phyloP scores from a whole-genome alignment of 208 protist species.

The Wallacemonas sp. region DNA sequence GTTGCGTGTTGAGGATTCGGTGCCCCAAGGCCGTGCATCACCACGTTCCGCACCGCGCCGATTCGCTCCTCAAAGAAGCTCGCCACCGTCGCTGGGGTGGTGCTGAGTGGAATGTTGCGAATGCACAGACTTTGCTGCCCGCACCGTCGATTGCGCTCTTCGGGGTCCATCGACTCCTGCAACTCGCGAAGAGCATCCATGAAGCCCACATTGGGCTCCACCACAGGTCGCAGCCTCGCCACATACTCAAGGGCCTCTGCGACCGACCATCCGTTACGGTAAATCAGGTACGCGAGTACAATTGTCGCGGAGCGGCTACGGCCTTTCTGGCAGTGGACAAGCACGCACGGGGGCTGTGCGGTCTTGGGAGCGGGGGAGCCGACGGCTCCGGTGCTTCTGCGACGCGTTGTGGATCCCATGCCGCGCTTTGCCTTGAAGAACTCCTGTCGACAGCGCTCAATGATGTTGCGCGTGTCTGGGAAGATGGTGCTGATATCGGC shows the following conservation, averaged over 20 bases:
- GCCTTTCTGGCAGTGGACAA: conserved; percentile 88
- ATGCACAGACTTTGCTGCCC: conserved; percentile 58
- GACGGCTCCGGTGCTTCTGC: neutral
- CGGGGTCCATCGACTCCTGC: conserved; percentile 56
- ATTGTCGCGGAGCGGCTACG: conserved; percentile 83
- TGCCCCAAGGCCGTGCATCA: conserved; percentile 29
- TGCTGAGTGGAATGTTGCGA: conserved; percentile 39
- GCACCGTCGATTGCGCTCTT: conserved; percentile 50
- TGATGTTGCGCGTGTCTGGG: conserved; percentile 41
- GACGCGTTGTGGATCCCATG: neutral
- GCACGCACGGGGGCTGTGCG: conserved; percentile 38
- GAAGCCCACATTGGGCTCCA: conserved; percentile 86
- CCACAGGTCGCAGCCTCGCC: conserved; percentile 40
- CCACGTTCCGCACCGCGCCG: conserved; percentile 67
- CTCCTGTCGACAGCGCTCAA: conserved; percentile 49
- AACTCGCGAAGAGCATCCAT: conserved; percentile 68
- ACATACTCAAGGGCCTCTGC: conserved; percentile 83
- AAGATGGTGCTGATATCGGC: conserved; percentile 71
- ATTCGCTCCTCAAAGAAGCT: conserved; percentile 70
- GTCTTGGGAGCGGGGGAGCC: neutral
- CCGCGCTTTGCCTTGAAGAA: conserved; percentile 44
- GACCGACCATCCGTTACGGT: conserved; percentile 80
- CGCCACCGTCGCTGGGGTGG: conserved; percentile 32
- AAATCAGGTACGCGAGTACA: conserved; percentile 84
- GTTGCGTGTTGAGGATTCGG: neutral